Conservation (phyloP, 2,329 filamentous ascomycete genomes). For the Pseudogymnoascus sp. region DNA sequence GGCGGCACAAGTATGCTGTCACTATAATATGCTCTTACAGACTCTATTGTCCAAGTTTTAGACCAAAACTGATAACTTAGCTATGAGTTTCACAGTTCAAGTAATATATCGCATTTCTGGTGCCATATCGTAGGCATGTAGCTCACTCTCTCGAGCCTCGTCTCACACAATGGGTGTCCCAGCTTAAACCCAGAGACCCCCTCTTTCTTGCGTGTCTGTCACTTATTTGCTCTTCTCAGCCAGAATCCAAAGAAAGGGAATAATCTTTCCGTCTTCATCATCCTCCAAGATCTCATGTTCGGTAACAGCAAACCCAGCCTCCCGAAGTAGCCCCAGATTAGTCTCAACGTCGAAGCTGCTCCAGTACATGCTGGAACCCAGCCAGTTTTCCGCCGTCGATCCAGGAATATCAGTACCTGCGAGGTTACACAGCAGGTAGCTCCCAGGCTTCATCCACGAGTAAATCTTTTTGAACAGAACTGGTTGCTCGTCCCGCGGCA, state of each 20-base stretch:
- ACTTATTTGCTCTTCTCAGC: slow-evolving; percentile 7
- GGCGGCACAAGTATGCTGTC: background rate
- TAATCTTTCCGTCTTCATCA: slow-evolving; percentile 9
- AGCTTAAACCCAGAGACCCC: background rate
- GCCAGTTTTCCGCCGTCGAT: slow-evolving; percentile 24
- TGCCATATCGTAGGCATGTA: background rate
- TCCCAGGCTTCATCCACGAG: slow-evolving; percentile 37
- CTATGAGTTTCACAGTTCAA: background rate
- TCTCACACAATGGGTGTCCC: background rate
- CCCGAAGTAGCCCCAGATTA: slow-evolving; percentile 1
- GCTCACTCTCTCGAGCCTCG: background rate
- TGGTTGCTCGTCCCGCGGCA: slow-evolving; percentile 36
- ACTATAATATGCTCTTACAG: background rate
- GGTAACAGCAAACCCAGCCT: slow-evolving; percentile 7
- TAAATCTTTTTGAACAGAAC: slow-evolving; percentile 30
- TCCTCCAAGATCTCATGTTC: slow-evolving; percentile 11
- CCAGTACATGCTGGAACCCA: slow-evolving; percentile 21
- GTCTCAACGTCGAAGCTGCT: slow-evolving; percentile 11
- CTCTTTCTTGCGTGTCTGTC: background rate
- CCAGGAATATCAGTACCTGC: slow-evolving; percentile 20
- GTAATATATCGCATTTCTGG: background rate
- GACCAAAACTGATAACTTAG: background rate
- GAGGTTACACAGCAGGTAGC: slow-evolving; percentile 35
- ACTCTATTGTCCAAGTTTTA: background rate
- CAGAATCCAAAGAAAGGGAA: slow-evolving; percentile 13